These are phyloP conservation scores for Botrytis cinerea DNA, from an alignment of 2,329 filamentous ascomycete genomes.

Conservation along the genomic window DNA sequence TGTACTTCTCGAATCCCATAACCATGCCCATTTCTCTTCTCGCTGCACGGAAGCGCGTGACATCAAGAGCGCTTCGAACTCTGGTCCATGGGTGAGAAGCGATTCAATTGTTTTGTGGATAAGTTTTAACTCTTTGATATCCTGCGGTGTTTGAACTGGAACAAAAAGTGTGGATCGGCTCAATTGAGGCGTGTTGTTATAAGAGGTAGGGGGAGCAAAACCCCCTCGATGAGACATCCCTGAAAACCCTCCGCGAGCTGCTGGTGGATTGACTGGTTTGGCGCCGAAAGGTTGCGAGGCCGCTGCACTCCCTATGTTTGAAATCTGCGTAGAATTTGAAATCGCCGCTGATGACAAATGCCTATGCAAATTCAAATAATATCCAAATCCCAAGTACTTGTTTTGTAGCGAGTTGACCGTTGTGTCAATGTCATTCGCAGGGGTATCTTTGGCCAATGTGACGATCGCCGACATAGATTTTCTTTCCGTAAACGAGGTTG, in stretches of 20 bases:
- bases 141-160: constrained; percentile 71
- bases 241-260: constrained; percentile 48
- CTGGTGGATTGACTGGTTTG: constrained; percentile 56
- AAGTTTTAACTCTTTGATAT: constrained; percentile 75
- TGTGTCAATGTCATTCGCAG: constrained; percentile 79
- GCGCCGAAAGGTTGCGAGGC: constrained; percentile 76
- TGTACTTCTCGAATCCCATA: constrained; percentile 80
- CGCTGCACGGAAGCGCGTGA: constrained; percentile 77
- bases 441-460: constrained; percentile 76
- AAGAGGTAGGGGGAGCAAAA: constrained; percentile 77
- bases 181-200: constrained; percentile 47
- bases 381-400: constrained; percentile 81
- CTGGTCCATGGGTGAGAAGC: constrained; percentile 75
- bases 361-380: constrained; percentile 76
- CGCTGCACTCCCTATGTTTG: constrained; percentile 42
- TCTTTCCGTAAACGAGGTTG: constrained; percentile 58
- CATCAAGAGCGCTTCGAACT: constrained; percentile 93
- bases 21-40: constrained; percentile 90
- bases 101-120: constrained; percentile 88
- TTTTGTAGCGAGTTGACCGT: constrained; percentile 79
- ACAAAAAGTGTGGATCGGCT: constrained; percentile 61
- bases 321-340: constrained; percentile 51
- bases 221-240: constrained; percentile 55
- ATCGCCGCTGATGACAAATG: constrained; percentile 78
- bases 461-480: constrained; percentile 78